phyloP scores from a whole-genome alignment of 176 grass and related monocot genomes.

The Ensete ventricosum region DNA sequence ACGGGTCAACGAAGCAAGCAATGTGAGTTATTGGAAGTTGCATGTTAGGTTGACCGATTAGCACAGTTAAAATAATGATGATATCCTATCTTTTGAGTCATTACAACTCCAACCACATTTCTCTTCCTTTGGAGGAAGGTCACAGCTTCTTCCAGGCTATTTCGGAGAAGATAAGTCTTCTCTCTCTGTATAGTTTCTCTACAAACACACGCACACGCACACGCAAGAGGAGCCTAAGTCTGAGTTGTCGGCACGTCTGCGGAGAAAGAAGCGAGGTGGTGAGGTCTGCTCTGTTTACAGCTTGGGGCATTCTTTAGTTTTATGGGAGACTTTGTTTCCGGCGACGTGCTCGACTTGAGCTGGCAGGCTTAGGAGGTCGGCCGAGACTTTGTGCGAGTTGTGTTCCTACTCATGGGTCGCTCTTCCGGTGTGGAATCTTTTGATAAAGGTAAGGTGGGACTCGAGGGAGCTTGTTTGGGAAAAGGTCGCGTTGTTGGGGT shows the following conservation, averaged over 20 bases:
- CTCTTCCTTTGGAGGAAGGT: no score
- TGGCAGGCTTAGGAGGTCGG: not conserved
- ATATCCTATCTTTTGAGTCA: no score
- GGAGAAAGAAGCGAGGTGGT: not conserved
- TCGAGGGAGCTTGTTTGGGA: not conserved
- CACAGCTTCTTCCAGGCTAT: no score
- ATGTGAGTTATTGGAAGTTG: no score
- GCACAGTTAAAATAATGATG: no score
- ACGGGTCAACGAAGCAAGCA: no score
- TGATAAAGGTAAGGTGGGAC: not conserved
- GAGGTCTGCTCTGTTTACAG: not conserved
- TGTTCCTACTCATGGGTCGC: not conserved
- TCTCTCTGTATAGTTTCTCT: no score
- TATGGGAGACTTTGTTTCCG: not conserved
- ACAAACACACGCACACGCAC: not conserved
- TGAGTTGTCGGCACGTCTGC: constrained; percentile 4
- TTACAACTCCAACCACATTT: no score
- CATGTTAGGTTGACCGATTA: no score
- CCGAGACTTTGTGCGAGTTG: not conserved
- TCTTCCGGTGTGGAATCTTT: not conserved
- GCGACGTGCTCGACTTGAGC: not conserved
- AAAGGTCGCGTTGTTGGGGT: not conserved
- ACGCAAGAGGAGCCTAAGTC: not conserved
- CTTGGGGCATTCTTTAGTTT: not conserved
- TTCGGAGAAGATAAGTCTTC: no score